Base-by-base conservation (phyloP, 345 rosid species). In the Eucalyptus albens region DNA sequence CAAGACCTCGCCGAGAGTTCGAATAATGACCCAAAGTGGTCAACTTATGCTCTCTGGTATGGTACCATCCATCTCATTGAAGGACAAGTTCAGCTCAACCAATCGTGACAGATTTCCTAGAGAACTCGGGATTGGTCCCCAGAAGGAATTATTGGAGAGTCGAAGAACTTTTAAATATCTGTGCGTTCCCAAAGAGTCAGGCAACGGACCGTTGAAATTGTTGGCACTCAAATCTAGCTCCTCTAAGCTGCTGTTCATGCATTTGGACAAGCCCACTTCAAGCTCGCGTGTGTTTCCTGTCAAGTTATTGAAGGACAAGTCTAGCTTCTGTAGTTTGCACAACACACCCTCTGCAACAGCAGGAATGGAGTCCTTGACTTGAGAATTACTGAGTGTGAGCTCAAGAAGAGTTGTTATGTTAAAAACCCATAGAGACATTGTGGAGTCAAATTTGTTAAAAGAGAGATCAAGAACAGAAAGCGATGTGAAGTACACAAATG, bases 381-480 rank as follows among this genome's bases (percentile, higher is more conserved):
- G 59, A 89, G 92, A 88, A 49, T 29, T 26, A 44, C 37, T 81
- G 19, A 92, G 83, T 67, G 86, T 85, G 59, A 93, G 91, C 60
- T 90, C 50, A 21, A 37, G 85, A 67, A 90, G 90, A 8, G 86
- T 85, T 45, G 86, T 53, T 13, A 88, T 31, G 24, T 89, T 89
- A 45, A 91, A 92, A 47, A 93, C 15, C 93, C 92, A 92, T 3
- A 15, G 86, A 11, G 90, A 86, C 13, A 90, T 86, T 6, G 89
- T 47, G 51, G 93, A 81, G 77, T 62, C 88, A 90, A 94, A 92
- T 49, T 69, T 86, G 86, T 92, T 92, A 8, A 19, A 5, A 29
- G 92, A 92, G 85, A 94, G 91, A 88, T 90, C 92, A 65, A 94
- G 91, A 8, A 80, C 89, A 1, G 42, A 82, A 53, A 92, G 91